A percentile compares a stretch with the other conserved stretches of the same genome.
Conservation (phyloP, 2,329 filamentous ascomycete species). For the Beauveria scarabaeidicola region DNA sequence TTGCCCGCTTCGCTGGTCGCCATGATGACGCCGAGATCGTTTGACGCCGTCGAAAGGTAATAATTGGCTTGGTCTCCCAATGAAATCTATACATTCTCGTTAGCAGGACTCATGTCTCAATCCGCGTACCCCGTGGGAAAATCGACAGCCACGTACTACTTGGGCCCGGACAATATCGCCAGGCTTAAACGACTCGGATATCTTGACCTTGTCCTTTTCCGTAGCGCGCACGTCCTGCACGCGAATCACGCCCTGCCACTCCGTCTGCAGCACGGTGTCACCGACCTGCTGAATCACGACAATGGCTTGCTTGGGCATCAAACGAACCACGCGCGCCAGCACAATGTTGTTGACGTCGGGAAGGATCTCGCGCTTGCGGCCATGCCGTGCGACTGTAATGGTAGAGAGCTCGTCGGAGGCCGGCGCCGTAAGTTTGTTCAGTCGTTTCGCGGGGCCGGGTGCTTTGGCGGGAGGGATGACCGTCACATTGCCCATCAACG, state of each 20-base stretch:
- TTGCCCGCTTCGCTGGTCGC: slow-evolving; percentile 81
- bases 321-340: slow-evolving; percentile 75
- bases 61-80: slow-evolving; percentile 92
- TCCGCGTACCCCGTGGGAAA: neutral
- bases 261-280: slow-evolving; percentile 61
- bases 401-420: slow-evolving; percentile 38
- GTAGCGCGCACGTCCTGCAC: slow-evolving; percentile 89
- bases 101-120: neutral
- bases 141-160: slow-evolving; percentile 52
- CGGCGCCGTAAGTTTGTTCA: slow-evolving; percentile 47
- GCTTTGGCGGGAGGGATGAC: slow-evolving; percentile 40
- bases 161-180: slow-evolving; percentile 84
- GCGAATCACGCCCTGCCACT: slow-evolving; percentile 78
- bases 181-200: slow-evolving; percentile 84
- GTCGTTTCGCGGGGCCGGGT: slow-evolving; percentile 47
- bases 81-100: slow-evolving; percentile 54
- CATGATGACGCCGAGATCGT: slow-evolving; percentile 90
- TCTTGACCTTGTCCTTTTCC: slow-evolving; percentile 89
- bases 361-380: slow-evolving; percentile 58
- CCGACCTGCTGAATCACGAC: slow-evolving; percentile 81
- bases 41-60: slow-evolving; percentile 85
- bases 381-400: slow-evolving; percentile 46
- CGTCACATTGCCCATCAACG: slow-evolving; percentile 65
- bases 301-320: slow-evolving; percentile 76
- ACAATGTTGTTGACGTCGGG: slow-evolving; percentile 76